Evolutionary conservation across 495 filamentous ascomycete species (phyloP), one percentile per base, ranked within the genome.

Genomic region (Terfezia boudieri): DNA sequence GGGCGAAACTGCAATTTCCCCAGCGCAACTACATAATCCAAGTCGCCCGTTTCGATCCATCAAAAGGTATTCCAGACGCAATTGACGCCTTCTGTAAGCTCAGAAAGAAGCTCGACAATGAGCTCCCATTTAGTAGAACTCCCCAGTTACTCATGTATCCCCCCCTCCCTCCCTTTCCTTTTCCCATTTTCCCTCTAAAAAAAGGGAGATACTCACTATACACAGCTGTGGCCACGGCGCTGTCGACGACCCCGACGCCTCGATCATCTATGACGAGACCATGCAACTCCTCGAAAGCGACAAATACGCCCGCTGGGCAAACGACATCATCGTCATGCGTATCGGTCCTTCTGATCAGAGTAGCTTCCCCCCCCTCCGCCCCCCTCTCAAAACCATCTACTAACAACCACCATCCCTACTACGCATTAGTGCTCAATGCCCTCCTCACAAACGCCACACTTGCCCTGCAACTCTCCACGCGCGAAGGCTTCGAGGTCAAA

Each of bases 401-500:
- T 32, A 16, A 1, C 10, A 1, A 9, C 23, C 20, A 56, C 10
- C 7, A 0, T 20, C 32, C 16, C 38, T 10, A 17, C 7, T 9
- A 36, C 2, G 17, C 11, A n/a, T 10, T 16, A 59, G 68, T 86
- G 12, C 77, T 93, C 61, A 87, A 90, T 61, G 79, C 81, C 0
- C 66, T 93, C n/a, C 70, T 93, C 41, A 79, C 81, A 38, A 79
- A 79, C 50, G 79, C 83, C 2, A 76, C 78, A 55, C 74, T 87
- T 20, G 81, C 77, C 0, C 71, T 89, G 38, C 86, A 93, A 66
- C 75, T 93, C 16, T 88, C 83, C 8, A 86, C 78, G 1, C 77
- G 82, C 17, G 86, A 93, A 65, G 86, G 85, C 3, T 93, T 93
- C 60, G 85, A 93, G 64, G 81, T 90, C 54, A 93, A 92, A 68